Percentiles rank a stretch among this genome's conserved stretches.
Evolutionary conservation across 345 rosid genomes (phyloP).

Genomic region (Eucalyptus regnans): DNA sequence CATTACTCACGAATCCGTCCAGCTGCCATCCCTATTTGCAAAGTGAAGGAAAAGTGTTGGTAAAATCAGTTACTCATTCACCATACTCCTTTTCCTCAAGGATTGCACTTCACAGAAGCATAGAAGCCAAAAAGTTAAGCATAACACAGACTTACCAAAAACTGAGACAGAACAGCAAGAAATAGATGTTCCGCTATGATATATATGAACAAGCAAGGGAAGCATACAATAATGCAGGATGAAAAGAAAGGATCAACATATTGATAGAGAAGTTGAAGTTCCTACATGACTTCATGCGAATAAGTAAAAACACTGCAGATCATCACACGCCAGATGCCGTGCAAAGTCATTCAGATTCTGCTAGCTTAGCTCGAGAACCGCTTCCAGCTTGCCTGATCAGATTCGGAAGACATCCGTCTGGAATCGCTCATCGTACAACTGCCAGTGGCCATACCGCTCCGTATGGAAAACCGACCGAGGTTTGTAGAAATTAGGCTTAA

Average conservation of each 20-base stretch:
- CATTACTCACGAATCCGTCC: neutral
- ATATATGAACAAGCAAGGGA: neutral
- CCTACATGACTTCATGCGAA: neutral
- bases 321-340: neutral
- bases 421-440: conserved; percentile 76
- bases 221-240: neutral
- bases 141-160: neutral
- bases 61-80: neutral
- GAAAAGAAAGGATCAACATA: neutral
- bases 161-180: neutral
- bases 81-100: neutral
- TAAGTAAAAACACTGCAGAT: neutral
- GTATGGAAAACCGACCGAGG: conserved; percentile 51
- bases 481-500: conserved; percentile 53
- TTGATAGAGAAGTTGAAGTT: neutral
- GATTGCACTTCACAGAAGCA: neutral
- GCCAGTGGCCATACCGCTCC: conserved; percentile 78
- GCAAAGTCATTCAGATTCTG: neutral
- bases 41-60: neutral
- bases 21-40: neutral
- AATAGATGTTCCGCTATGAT: neutral
- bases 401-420: conserved; percentile 62
- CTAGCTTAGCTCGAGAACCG: neutral
- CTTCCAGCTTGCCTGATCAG: conserved; percentile 2
- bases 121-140: neutral